Percentiles rank a stretch among this genome's conserved stretches.
These are phyloP conservation scores for Oryza coarctata DNA, from an alignment of 176 grass and related monocot species.

Conservation along the genomic window DNA sequence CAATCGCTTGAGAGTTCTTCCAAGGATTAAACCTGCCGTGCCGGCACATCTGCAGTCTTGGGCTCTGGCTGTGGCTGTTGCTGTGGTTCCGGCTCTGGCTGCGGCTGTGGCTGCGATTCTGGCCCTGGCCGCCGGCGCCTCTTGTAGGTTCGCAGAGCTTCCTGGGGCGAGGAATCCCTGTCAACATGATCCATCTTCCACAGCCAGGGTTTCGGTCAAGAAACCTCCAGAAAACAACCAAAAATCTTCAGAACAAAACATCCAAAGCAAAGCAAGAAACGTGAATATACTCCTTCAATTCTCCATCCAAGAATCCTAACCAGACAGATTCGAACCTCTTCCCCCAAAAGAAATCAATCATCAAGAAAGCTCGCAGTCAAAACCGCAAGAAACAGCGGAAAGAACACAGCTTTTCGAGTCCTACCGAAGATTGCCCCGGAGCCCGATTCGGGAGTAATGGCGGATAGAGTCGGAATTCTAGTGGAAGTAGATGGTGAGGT, in stretches of 20 bases:
- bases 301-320: constrained; percentile 8
- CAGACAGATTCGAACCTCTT: constrained; percentile 19
- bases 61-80: neutral
- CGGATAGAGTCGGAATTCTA: constrained; percentile 20
- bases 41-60: neutral
- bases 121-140: constrained; percentile 29
- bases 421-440: constrained; percentile 24
- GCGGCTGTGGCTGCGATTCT: neutral
- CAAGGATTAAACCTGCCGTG: constrained; percentile 35
- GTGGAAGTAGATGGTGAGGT: too few relatives aligned
- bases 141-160: constrained; percentile 53
- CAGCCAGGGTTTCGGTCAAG: constrained; percentile 42
- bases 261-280: constrained; percentile 20
- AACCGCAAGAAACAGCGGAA: constrained; percentile 27
- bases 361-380: constrained; percentile 44
- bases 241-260: constrained; percentile 30
- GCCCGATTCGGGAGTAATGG: constrained; percentile 28
- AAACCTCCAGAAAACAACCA: constrained; percentile 43
- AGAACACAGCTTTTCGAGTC: neutral
- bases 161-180: constrained; percentile 38
- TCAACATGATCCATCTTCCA: constrained; percentile 40
- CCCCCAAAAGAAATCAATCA: neutral
- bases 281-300: constrained; percentile 12
- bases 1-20: neutral
- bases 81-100: neutral